Conservation (phyloP, 2,329 filamentous ascomycete species). For the Aureobasidium sp. region DNA sequence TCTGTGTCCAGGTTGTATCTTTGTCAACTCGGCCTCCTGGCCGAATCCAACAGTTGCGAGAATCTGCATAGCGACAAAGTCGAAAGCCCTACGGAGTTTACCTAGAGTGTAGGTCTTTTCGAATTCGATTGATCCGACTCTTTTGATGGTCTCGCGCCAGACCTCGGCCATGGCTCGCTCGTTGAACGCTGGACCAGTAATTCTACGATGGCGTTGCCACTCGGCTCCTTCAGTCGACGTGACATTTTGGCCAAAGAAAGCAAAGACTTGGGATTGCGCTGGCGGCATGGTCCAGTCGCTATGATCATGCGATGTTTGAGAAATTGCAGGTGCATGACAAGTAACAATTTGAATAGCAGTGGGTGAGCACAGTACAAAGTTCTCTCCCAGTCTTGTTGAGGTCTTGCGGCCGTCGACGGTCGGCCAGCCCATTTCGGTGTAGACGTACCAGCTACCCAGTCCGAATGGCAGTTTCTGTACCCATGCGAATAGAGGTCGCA, state of each 20-base stretch:
- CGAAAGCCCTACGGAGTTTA: no score
- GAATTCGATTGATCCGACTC: background rate
- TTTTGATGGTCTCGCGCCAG: conserved; percentile 23
- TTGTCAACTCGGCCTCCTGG: background rate
- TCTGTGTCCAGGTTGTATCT: background rate
- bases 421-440: background rate
- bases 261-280: background rate
- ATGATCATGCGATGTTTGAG: background rate
- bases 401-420: background rate
- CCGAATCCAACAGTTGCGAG: background rate
- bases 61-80: background rate
- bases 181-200: conserved; percentile 28
- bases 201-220: conserved; percentile 28
- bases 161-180: conserved; percentile 29
- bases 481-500: background rate
- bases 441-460: background rate
- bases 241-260: conserved; percentile 24
- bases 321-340: background rate
- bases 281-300: background rate
- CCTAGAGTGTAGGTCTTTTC: background rate
- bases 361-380: background rate
- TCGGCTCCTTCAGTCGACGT: conserved; percentile 22
- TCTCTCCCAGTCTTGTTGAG: background rate
- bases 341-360: background rate
- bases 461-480: background rate